Conservation (phyloP, 257 asterid genomes). For the Leonotis leonurus region DNA sequence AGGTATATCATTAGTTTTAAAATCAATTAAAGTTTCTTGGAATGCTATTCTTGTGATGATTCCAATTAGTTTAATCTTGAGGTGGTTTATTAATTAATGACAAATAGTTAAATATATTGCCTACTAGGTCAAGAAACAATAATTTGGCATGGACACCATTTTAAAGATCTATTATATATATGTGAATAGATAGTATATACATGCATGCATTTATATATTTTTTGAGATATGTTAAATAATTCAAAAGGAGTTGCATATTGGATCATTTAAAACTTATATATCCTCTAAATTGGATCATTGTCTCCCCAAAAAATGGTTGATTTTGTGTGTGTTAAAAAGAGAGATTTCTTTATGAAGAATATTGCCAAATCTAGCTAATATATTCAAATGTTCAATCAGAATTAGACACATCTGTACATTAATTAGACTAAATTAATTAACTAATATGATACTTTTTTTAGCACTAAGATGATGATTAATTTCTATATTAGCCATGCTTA, state of each 20-base stretch:
- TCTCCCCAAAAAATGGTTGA: no score
- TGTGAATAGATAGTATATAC: no score
- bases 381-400: neutral
- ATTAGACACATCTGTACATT: neutral
- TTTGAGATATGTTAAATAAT: no score
- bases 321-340: neutral
- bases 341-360: neutral
- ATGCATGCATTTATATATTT: no score
- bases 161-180: no score
- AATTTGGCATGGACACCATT: neutral
- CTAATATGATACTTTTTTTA: no score
- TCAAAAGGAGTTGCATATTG: no score
- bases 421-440: no score
- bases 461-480: no score
- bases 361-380: neutral
- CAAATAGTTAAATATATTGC: neutral
- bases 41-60: neutral
- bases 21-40: neutral
- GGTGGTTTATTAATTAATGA: neutral
- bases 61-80: neutral
- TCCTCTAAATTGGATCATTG: no score
- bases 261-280: no score
- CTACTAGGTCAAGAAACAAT: neutral
- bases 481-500: no score
- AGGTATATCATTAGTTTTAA: neutral